These are phyloP conservation scores for Triglochin maritima DNA, from an alignment of 106 monocot species.

Conservation along the genomic window DNA sequence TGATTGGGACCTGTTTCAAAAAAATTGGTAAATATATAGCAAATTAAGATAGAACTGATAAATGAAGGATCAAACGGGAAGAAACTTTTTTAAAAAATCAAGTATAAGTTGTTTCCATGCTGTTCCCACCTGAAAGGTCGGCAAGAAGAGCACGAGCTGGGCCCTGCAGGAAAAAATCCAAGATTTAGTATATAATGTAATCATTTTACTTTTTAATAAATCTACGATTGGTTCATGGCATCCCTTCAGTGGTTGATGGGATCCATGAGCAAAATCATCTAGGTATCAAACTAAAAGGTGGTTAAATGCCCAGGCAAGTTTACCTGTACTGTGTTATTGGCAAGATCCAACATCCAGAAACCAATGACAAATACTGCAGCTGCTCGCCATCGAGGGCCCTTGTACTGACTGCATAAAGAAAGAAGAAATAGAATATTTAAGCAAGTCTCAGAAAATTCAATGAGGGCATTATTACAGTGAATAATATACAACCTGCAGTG, in stretches of 20 bases:
- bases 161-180: conserved; percentile 35
- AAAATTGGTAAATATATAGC: neutral
- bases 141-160: conserved; percentile 97
- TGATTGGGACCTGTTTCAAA: conserved; percentile 60
- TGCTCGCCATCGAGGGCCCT: conserved; percentile 76
- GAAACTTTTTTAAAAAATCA: no score
- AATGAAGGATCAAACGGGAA: no score
- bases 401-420: conserved; percentile 50
- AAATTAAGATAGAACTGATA: neutral
- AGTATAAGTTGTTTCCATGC: neutral
- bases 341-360: conserved; percentile 99
- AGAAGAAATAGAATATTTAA: conserved; percentile 1
- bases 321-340: conserved; percentile 97
- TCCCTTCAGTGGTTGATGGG: no score
- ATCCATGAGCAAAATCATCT: neutral
- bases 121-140: conserved; percentile 78
- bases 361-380: conserved; percentile 74
- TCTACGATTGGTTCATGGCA: neutral
- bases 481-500: conserved; percentile 59
- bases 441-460: neutral
- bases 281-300: neutral
- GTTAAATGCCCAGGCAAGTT: neutral
- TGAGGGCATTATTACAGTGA: neutral
- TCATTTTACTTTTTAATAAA: no score
- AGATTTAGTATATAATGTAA: neutral